Evolutionary conservation across 2,329 filamentous ascomycete species (phyloP), one percentile per base, ranked within the genome.

Genomic region (Microsporum audouinii): DNA sequence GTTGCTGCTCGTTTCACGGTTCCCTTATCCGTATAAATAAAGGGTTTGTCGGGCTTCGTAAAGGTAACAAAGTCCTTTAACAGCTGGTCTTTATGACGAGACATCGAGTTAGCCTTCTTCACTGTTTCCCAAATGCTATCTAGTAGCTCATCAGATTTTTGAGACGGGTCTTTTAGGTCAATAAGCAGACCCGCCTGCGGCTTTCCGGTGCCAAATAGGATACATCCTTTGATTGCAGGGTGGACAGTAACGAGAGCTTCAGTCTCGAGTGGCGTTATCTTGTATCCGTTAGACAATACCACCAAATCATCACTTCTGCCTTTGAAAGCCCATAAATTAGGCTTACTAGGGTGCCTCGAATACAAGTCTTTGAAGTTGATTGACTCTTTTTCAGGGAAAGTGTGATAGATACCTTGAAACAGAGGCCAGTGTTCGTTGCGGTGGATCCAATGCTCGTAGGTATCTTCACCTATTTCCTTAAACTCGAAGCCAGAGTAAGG

Each of bases 1-100:
- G 65, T 66, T 5, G 64, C 63, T 14, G 61, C 61, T 14, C 65
- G 62, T 6, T 63, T 60, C 5, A 66, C 65, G 14, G 58, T 60
- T 7, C 34, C 34, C n/a, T 60, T 60, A 29, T 49, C 41, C 2
- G 58, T 53, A 7, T 36, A 31, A 23, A 53, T 29, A 36, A 60
- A 49, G 12, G 58, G 58, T 31, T 60, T 60, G 3, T 53, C 58
- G 4, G 58, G 58, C n/a, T 60, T 60, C 10, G 58, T 39, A 27
- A 60, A 51, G 6, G 33, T 45, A 17, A 53, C 49, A 36, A 36
- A 55, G 29, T 55, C 49, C 23, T 36, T 55, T 2, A 36, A 31
- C n/a, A 45, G 38, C 43, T 58, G 57, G 27, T 45, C 43, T 33
- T 58, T 58, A 12, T 58, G 56, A 5, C 56, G 34, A 29, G 56